Conservation (phyloP, 345 rosid species). For the Capsella bursapastoris region DNA sequence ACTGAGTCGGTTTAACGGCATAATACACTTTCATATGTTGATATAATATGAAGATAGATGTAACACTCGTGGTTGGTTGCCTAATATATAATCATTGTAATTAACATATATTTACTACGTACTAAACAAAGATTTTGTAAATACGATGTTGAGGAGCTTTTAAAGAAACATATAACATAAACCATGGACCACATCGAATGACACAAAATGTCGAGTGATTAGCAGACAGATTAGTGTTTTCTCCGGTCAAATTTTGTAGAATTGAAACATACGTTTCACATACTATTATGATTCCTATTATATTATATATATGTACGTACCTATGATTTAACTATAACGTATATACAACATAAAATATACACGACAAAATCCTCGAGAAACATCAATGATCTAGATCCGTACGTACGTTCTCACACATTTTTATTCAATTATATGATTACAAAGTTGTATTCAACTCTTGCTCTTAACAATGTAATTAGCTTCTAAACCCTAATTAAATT, state of each 20-base stretch:
- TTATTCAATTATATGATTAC: neutral
- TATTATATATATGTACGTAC: neutral
- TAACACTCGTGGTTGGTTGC: slow-evolving; percentile 1
- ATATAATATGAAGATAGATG: neutral
- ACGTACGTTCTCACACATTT: slow-evolving; percentile 1
- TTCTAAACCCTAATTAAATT: slow-evolving; percentile 2
- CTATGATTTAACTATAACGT: slow-evolving; percentile 27
- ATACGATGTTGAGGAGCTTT: slow-evolving; percentile 12
- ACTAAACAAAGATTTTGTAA: neutral
- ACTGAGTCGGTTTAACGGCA: slow-evolving; percentile 10
- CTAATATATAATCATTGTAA: neutral
- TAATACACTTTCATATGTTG: neutral
- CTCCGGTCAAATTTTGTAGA: slow-evolving; percentile 25
- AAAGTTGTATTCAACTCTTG: too few relatives aligned
- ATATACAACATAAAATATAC: slow-evolving; percentile 21
- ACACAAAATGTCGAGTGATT: slow-evolving; percentile 31
- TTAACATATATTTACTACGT: neutral
- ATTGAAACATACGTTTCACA: slow-evolving; percentile 31
- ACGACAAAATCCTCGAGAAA: slow-evolving; percentile 35
- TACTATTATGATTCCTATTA: slow-evolving; percentile 10
- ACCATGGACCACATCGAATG: slow-evolving; percentile 33
- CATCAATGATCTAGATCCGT: slow-evolving; percentile 13
- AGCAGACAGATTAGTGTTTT: slow-evolving; percentile 33
- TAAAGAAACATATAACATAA: neutral
- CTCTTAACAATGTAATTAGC: neutral